A percentile compares a stretch with the other conserved stretches of the same genome.
Evolutionary conservation across 2,329 filamentous ascomycete genomes (phyloP).

Genomic region (Hypoxylon sp.): DNA sequence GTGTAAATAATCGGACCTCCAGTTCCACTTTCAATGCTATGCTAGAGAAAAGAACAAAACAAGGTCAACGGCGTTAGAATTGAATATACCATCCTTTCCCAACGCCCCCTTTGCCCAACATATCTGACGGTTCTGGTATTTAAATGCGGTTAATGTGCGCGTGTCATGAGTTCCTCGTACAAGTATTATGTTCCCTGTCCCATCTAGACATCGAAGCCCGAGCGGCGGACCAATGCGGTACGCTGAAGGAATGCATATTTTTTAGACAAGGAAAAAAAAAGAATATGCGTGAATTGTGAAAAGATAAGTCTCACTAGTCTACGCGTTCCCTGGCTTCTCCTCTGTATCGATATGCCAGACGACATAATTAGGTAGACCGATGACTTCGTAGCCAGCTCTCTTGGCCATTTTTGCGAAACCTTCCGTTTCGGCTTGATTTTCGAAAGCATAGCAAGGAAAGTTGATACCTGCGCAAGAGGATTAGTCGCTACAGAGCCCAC

Average conservation of each 20-base stretch:
- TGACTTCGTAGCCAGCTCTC: constrained; percentile 91
- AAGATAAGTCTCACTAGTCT: constrained; percentile 43
- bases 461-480: constrained; percentile 80
- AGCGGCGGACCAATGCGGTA: constrained; percentile 46
- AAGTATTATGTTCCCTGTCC: constrained; percentile 53
- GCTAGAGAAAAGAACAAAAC: constrained; percentile 41
- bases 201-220: constrained; percentile 46
- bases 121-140: constrained; percentile 47
- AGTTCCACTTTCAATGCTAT: constrained; percentile 35
- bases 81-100: constrained; percentile 47
- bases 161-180: constrained; percentile 52
- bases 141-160: constrained; percentile 44
- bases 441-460: constrained; percentile 95
- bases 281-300: constrained; percentile 39
- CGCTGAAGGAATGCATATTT: constrained; percentile 48
- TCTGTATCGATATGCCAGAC: constrained; percentile 99
- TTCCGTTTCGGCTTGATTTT: constrained; percentile 99
- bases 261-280: constrained; percentile 47
- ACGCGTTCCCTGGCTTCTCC: constrained; percentile 88
- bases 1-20: constrained; percentile 29
- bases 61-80: constrained; percentile 41
- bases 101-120: constrained; percentile 51
- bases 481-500: constrained; percentile 27
- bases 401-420: constrained; percentile 99
- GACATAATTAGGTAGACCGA: constrained; percentile 95